Percentiles rank a stretch among this genome's conserved stretches.
phyloP scores from a whole-genome alignment of 2,329 filamentous ascomycete species.

The Neonectria faginata region DNA sequence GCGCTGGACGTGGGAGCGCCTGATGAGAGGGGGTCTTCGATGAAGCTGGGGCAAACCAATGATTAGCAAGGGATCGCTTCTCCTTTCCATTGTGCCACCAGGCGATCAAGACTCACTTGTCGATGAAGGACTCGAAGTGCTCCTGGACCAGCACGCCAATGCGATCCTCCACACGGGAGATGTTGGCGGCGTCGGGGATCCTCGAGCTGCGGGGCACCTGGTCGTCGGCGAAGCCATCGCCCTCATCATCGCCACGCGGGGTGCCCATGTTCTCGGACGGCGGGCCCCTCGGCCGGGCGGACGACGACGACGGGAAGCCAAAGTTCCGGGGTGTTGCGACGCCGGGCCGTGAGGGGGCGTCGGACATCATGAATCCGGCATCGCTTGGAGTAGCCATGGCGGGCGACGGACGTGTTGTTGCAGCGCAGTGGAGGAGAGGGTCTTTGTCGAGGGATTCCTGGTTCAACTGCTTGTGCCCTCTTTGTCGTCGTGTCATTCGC shows the following conservation, averaged over 20 bases:
- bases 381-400: constrained; percentile 67
- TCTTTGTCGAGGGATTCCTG: not conserved
- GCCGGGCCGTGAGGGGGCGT: constrained; percentile 59
- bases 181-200: constrained; percentile 60
- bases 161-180: constrained; percentile 80
- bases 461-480: not conserved
- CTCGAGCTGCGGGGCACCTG: constrained; percentile 67
- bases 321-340: constrained; percentile 58
- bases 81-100: not conserved
- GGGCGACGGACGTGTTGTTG: not conserved
- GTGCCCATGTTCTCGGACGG: constrained; percentile 71
- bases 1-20: constrained; percentile 75
- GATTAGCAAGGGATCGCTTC: constrained; percentile 7
- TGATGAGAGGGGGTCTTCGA: constrained; percentile 75
- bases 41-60: constrained; percentile 60
- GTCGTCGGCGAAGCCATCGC: constrained; percentile 72
- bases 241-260: constrained; percentile 69
- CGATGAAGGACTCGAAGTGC: constrained; percentile 83
- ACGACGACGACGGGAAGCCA: constrained; percentile 63
- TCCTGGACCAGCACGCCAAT: constrained; percentile 80
- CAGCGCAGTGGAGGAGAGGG: not conserved
- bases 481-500: not conserved
- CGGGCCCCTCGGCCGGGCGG: constrained; percentile 66
- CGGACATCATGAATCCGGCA: constrained; percentile 68
- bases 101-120: constrained; percentile 65